Evolutionary conservation across 129 eudicot species (phyloP), one percentile per base, ranked within the genome.

Genomic region (Lactuca sativa): DNA sequence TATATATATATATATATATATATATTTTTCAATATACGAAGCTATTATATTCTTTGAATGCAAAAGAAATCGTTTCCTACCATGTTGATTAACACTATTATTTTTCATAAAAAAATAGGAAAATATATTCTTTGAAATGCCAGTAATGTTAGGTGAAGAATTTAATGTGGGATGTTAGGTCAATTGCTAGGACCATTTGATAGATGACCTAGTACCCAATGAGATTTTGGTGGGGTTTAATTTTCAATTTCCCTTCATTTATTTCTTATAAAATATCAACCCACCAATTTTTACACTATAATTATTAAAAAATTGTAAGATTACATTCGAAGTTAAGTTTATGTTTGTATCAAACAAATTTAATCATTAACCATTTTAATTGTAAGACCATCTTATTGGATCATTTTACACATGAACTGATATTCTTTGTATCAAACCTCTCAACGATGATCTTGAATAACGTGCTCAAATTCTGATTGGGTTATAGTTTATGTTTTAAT

Each of bases 71-170:
- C 21, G 32, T 9, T 32, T 67, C 33, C 71, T 10, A 66, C 57
- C 55, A 56, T 9, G 51, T 12, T 56, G 0, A 15, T 37, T 37
- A 37, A 21, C 37, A 62, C 7, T n/a, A 15, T 6, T 52, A 4
- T 5, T 66, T 65, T 48, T 32, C 14, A 34, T 18, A 6, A 30
- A 38, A 38, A 21, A 64, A 6, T 37, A 12, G 34, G 49, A 55
- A 16, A 56, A 55, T 30, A 56, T 55, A 18, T 9, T 65, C 16
- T 43, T 56, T 41, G 41, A 74, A 56, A 64, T 65, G 78, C 66
- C 56, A 74, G 78, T 41, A 41, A 74, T 56, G 66, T 74, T 64
- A 64, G 72, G 78, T 74, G 66, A 56, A 56, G 25, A 56, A 54
- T 74, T 47, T 64, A 64, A 41, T 74, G 59, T 44, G 34, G 56